phyloP scores from a whole-genome alignment of 1,284 basidiomycete genomes.

The Cutaneotrichosporon curvatum region DNA sequence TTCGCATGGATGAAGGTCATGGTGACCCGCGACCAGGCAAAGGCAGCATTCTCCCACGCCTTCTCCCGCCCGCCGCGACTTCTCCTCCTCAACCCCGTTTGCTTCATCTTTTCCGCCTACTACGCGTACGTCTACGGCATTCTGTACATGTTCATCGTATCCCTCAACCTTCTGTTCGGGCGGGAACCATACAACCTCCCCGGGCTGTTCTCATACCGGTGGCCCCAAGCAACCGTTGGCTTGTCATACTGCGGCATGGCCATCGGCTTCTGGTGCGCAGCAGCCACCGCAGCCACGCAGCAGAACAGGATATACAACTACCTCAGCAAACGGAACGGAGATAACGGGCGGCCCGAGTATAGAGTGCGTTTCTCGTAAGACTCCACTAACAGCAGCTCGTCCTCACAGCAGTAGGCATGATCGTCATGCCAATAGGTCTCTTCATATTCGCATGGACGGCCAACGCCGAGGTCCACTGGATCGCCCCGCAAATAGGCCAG shows the following conservation, averaged over 20 bases:
- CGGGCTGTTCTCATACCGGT: constrained; percentile 45
- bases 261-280: constrained; percentile 44
- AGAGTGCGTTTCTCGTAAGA: constrained; percentile 34
- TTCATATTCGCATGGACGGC: constrained; percentile 46
- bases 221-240: constrained; percentile 40
- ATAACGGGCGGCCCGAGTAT: constrained; percentile 44
- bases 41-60: constrained; percentile 26
- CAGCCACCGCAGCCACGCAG: constrained; percentile 38
- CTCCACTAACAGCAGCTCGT: constrained; percentile 29
- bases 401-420: constrained; percentile 48
- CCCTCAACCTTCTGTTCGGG: constrained; percentile 46
- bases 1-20: constrained; percentile 35
- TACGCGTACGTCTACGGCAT: constrained; percentile 48
- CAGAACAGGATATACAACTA: constrained; percentile 48
- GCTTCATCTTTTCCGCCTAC: constrained; percentile 46
- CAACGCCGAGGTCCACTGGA: constrained; percentile 42
- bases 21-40: constrained; percentile 30
- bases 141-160: constrained; percentile 47
- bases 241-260: constrained; percentile 47
- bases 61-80: constrained; percentile 46
- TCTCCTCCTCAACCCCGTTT: constrained; percentile 44
- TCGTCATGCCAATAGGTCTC: constrained; percentile 47
- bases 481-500: constrained; percentile 39
- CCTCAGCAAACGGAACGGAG: constrained; percentile 29
- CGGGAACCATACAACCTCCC: constrained; percentile 32